Base-by-base conservation (phyloP, 495 filamentous ascomycete genomes). In the Cenococcum geophilum region DNA sequence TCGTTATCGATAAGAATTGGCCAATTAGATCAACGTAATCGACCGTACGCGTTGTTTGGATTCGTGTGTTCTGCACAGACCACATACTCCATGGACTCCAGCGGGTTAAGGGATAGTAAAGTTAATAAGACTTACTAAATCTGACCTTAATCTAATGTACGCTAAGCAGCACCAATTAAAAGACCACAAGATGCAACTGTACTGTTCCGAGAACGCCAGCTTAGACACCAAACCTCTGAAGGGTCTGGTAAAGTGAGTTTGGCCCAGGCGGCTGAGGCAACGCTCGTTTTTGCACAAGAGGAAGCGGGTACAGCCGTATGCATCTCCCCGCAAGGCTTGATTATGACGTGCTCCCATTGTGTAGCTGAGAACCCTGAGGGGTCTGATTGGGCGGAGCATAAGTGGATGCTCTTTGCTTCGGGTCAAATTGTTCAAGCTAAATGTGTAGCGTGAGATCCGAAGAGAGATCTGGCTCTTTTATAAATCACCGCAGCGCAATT, bases 261-360 rank as follows among this genome's bases (percentile, higher is more conserved):
- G 11, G 11, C 40, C 11, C 12, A 14, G 2, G 67, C 70, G 0
- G 58, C 71, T 5, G 47, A 67, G n/a, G 70, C 78, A 0, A 78
- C 76, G 0, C 71, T 79, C 22, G 74, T 80, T 25, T 81, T 79
- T 54, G 77, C 74, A 34, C 77, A 78, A 58, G 67, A 75, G 36
- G 74, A 77, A 60, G 78, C 77, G 10, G 76, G 77, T 25, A 78
- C 76, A 4, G 77, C 79, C 2, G 72, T 79, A n/a, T 79, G 74
- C 57, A 75, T 80, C 32, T 66, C 71, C 1, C 37, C 71, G 32
- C 55, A 64, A 12, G 78, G 77, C 14, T 61, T 78, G 34, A 63
- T 80, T 11, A 59, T 80, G 35, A 80, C 76, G 16, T 78, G 76
- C 61, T 69, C 77, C 12, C 77, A 79, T 62, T 80, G 79, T 61